These are phyloP conservation scores for Strigomonas galati DNA, from an alignment of 208 protist species.

Conservation along the genomic window DNA sequence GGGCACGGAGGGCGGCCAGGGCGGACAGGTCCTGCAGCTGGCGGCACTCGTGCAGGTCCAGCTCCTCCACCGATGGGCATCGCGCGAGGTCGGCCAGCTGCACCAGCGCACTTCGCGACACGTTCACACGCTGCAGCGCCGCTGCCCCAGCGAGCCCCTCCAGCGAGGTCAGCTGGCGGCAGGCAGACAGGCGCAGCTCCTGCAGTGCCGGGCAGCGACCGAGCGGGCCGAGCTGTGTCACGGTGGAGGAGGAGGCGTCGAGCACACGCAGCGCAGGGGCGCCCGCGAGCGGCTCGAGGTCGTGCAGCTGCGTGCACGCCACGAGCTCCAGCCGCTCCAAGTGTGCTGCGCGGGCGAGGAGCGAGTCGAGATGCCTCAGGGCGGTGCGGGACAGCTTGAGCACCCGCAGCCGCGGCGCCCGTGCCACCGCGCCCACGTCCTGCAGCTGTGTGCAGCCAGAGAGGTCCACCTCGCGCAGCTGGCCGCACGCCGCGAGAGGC, in stretches of 20 bases:
- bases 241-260: neutral
- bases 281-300: neutral
- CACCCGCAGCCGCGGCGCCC: neutral
- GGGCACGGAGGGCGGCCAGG: neutral
- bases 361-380: neutral
- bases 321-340: conserved; percentile 9
- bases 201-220: neutral
- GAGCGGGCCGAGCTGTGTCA: conserved; percentile 4
- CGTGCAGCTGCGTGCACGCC: neutral
- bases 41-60: neutral
- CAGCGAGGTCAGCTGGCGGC: neutral
- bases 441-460: neutral
- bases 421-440: neutral
- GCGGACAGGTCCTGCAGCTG: neutral
- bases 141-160: neutral
- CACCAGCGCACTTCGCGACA: neutral
- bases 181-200: neutral
- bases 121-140: neutral
- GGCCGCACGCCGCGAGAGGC: neutral
- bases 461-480: neutral
- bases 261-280: conserved; percentile 4
- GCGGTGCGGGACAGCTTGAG: neutral
- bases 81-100: neutral
- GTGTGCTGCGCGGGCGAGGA: neutral
- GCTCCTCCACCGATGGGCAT: conserved; percentile 3